phyloP scores from a whole-genome alignment of 73 alveolate genomes.

The Tetrahymena elliotti region DNA sequence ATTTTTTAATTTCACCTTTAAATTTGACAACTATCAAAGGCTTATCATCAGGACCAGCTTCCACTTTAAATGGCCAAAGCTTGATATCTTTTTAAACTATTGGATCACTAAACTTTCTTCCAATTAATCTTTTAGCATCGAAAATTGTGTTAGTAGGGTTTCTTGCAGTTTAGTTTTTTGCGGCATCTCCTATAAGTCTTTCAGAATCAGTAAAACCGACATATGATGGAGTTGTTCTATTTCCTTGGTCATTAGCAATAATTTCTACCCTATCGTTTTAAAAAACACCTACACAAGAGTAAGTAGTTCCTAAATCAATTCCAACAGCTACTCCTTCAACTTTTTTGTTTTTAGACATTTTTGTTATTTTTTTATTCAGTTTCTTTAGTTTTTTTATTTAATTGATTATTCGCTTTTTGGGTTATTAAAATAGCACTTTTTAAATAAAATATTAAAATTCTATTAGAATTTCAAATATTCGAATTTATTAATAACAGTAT shows the following conservation, averaged over 20 bases:
- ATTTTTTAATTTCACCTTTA: slow-evolving; percentile 74
- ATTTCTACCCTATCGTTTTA: slow-evolving; percentile 95
- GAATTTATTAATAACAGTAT: too few species aligned
- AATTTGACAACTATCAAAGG: slow-evolving; percentile 76
- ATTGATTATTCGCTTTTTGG: too few species aligned
- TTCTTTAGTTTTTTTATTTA: not conserved
- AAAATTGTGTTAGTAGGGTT: slow-evolving; percentile 91
- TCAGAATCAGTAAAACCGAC: slow-evolving; percentile 94
- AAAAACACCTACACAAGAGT: slow-evolving; percentile 94
- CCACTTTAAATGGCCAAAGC: slow-evolving; percentile 91
- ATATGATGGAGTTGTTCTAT: slow-evolving; percentile 94
- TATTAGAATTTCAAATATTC: not conserved
- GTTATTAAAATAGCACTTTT: not conserved
- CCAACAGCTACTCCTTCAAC: slow-evolving; percentile 62
- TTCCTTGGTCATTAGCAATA: slow-evolving; percentile 93
- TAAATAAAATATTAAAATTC: not conserved
- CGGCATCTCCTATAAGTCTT: slow-evolving; percentile 95
- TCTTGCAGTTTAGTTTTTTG: slow-evolving; percentile 88
- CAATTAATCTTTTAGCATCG: slow-evolving; percentile 83
- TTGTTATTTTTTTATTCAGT: not conserved
- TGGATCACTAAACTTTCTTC: slow-evolving; percentile 78
- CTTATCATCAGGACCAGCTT: slow-evolving; percentile 75
- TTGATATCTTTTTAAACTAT: slow-evolving; percentile 80
- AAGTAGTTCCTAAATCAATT: slow-evolving; percentile 96
- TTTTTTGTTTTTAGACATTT: not conserved